phyloP scores from a whole-genome alignment of 345 rosid genomes.

The Carallia pectinifolia region DNA sequence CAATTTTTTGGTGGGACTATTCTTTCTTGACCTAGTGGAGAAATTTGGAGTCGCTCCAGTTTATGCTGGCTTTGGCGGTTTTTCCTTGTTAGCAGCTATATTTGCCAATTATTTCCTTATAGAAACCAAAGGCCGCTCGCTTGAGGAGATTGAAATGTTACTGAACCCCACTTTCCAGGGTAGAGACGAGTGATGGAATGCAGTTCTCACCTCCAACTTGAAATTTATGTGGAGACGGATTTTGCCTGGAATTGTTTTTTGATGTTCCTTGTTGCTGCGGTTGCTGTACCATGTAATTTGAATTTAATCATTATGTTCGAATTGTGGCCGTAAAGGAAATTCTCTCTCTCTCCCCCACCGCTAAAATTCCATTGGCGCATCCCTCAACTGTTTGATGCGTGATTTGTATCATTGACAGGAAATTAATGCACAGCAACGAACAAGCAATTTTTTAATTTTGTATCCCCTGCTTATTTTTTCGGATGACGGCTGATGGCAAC shows the following conservation, averaged over 20 bases:
- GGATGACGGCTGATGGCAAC: too few species aligned
- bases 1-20: conserved; percentile 75
- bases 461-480: too few species aligned
- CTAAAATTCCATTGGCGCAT: too few species aligned
- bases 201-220: too few species aligned
- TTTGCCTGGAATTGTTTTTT: background rate
- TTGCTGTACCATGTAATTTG: background rate
- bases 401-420: too few species aligned
- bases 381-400: too few species aligned
- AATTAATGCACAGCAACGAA: too few species aligned
- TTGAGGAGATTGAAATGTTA: conserved; percentile 74
- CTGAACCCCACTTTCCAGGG: conserved; percentile 32
- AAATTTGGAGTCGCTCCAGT: conserved; percentile 56
- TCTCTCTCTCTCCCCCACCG: too few species aligned
- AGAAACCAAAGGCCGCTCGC: conserved; percentile 76
- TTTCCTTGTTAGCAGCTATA: conserved; percentile 60
- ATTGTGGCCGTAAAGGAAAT: too few species aligned
- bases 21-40: conserved; percentile 64
- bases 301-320: too few species aligned
- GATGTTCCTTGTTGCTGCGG: background rate
- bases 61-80: conserved; percentile 56
- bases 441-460: too few species aligned
- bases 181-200: conserved; percentile 16
- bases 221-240: background rate
- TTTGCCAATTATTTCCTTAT: conserved; percentile 51